Conservation (phyloP, 106 monocot species). For the Agapanthus africanus region DNA sequence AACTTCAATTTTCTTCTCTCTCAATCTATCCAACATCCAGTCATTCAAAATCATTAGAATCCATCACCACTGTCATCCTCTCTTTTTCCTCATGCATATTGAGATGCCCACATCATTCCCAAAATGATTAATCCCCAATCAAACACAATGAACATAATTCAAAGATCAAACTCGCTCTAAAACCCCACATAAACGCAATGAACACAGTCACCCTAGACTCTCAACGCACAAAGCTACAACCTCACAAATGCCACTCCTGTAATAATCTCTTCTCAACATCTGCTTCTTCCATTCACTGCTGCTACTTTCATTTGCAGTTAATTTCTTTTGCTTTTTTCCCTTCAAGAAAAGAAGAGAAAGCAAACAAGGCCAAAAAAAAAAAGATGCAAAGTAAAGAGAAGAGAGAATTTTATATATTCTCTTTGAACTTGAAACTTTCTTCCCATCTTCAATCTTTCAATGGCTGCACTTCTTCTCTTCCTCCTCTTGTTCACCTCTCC, state of each 20-base stretch:
- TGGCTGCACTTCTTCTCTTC: conserved; percentile 26
- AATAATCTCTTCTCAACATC: not conserved
- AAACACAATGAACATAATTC: conserved; percentile 14
- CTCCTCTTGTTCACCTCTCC: conserved; percentile 4
- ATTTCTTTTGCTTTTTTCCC: conserved; percentile 38
- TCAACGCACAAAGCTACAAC: no score
- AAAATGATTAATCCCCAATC: conserved; percentile 12
- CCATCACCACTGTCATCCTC: not conserved
- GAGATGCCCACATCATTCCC: conserved; percentile 9
- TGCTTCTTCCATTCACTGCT: not conserved
- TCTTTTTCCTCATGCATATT: conserved; percentile 7
- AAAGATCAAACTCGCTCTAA: no score
- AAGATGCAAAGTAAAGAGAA: no score
- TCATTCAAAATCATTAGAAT: conserved; percentile 11
- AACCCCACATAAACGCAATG: not conserved
- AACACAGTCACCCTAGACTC: no score
- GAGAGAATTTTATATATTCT: not conserved
- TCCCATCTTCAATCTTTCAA: conserved; percentile 8
- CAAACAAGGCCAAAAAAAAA: not conserved
- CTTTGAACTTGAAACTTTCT: conserved; percentile 2
- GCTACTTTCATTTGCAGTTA: conserved; percentile 17
- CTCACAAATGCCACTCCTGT: not conserved
- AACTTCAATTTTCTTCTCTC: no score
- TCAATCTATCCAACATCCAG: no score
- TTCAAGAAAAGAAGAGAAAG: conserved; percentile 21